Base-by-base conservation (phyloP, 1,284 basidiomycete species). In the Chondrostereum purpureum region DNA sequence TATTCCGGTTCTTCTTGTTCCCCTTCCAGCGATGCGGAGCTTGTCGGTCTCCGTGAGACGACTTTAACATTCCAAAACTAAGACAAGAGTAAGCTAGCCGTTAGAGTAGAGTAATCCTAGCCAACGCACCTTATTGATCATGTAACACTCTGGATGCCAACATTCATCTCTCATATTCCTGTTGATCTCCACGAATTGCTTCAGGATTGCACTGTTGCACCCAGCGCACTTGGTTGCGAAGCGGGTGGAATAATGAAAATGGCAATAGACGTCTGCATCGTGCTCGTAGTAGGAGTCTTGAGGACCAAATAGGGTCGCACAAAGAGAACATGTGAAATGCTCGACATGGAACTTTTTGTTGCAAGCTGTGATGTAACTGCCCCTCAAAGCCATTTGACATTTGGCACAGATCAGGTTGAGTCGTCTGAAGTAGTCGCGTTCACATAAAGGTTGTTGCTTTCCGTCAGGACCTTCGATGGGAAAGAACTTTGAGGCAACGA, bases 81-180 rank as follows among this genome's bases (percentile, higher is more conserved):
- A 17, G 46, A 5, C 50, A 43, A 42, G 50, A 35, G 46, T 45
- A 42, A 55, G 56, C 17, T 34, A 27, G 44, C 20, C 46, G 53
- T 39, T 17, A 17, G 50, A 35, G 41, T 16, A 24, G 43, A 16
- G 39, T 20, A 48, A 27, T 35, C 39, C 16, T 19, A 43, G 44
- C 22, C 42, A 12, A 56, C 72, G 46, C 49, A 92, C 91, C 76
- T 96, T 98, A 69, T 98, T 95, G 58, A 99, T 98, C 94, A 99
- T 98, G 67, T 99, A 98, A 66, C 95, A 99, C 67, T 99, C 95
- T 42, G 95, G 95, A 76, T 99, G 95, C 95, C 96, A 99, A 62
- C 96, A 98, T 69, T 99, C 96, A 68, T 99, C 93, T 48, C 84
- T 78, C 75, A 91, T 92, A 68, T 98, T 99, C 52, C 95, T 80